Evolutionary conservation across 1,139 yeast species (phyloP).

Genomic region (Diutina sp.): DNA sequence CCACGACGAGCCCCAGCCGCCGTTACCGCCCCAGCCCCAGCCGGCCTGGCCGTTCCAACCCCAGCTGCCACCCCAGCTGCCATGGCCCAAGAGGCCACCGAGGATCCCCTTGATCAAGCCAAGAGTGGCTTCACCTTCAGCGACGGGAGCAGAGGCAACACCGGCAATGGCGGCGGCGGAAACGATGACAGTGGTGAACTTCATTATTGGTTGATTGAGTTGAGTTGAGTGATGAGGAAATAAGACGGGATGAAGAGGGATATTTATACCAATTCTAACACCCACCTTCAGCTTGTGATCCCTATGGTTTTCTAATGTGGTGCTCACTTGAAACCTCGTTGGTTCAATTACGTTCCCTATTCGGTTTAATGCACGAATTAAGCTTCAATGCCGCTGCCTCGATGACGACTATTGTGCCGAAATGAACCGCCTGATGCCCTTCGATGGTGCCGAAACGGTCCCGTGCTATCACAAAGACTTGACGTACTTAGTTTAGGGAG

Average conservation of each 20-base stretch:
- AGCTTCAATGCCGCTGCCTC: background rate
- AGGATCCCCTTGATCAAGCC: background rate
- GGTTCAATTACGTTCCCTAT: background rate
- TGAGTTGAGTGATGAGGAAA: background rate
- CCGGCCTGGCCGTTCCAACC: background rate
- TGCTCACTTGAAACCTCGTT: background rate
- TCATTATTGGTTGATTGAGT: background rate
- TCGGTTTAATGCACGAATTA: background rate
- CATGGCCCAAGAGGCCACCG: background rate
- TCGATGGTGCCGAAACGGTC: background rate
- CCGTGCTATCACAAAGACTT: background rate
- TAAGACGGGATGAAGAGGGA: background rate
- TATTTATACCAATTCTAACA: no score
- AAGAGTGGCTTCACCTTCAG: background rate
- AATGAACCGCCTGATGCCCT: background rate
- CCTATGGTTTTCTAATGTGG: background rate
- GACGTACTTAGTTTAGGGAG: no score
- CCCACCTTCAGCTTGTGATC: no score
- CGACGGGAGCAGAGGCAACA: slow-evolving; percentile 1
- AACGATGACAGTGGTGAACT: background rate
- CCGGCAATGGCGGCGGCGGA: slow-evolving; percentile 2
- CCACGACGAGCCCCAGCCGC: background rate
- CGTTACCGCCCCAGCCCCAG: background rate
- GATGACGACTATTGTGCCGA: background rate
- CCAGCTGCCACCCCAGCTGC: background rate